Evolutionary conservation across 164 flowering plant species (phyloP), one percentile per base, ranked within the genome.

Genomic region (Umbellularia californica): DNA sequence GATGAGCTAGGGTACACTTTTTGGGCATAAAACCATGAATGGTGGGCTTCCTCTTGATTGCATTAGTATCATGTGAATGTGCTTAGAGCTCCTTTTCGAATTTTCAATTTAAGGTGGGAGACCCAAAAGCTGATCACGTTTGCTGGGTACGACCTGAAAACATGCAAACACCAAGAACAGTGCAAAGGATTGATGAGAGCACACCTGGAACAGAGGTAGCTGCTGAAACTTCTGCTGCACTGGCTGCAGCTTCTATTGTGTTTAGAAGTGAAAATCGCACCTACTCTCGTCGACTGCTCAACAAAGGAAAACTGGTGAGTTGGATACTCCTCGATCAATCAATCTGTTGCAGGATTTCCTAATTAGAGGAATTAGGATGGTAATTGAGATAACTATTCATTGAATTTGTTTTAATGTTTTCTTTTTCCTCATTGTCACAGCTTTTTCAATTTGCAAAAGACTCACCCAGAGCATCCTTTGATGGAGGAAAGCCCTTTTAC

Each of bases 401-500:
- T 41, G 47, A 41, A 41, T 41, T 41, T 41, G 9, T 41, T 41
- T 41, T 41, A 41, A 5, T 41, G 9, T 41, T 41, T 41, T 41
- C 11, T 5, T 41, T 41, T 41, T 7, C 47, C 47, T 41, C 9
- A 41, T 41, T 41, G 47, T 9, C 47, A 41, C 47, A 41, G 47
- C 47, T 41, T 9, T 41, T 41, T 41, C 47, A 41, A 9, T 41
- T 41, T 41, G 47, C 47, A 41, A 41, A 41, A 41, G 47, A 41
- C 47, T 41, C 47, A 41, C 47, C 47, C 47, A 41, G 10, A 41
- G 47, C 47, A 41, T 90, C 89, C 3, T 93, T 27, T 50, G 94
- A 90, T 79, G 97, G 96, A 75, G 97, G 90, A 77, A 90, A 97
- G 87, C 99, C 98, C 23, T 92, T 92, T 81, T 93, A 95, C 71